phyloP scores from a whole-genome alignment of 768 basidiomycete species.

The Pseudohyphozyma bogoriensis region DNA sequence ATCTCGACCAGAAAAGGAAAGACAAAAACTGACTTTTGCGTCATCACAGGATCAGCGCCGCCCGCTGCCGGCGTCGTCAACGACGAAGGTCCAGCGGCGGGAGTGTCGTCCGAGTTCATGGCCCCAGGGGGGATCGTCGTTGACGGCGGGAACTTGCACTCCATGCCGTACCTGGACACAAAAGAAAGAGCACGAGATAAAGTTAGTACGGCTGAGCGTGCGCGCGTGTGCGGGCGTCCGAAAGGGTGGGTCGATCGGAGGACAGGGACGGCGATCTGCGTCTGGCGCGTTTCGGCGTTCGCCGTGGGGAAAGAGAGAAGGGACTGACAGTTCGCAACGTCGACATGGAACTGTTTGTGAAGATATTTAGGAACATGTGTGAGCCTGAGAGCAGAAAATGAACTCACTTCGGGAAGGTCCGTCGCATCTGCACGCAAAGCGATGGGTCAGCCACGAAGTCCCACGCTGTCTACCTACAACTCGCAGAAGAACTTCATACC shows the following conservation, averaged over 20 bases:
- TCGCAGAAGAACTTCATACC: neutral
- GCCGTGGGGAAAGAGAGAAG: no score
- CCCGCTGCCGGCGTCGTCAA: neutral
- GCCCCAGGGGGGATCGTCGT: conserved; percentile 2
- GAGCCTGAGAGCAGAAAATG: no score
- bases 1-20: no score
- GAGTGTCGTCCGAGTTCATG: neutral
- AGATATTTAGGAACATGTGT: neutral
- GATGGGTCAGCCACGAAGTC: neutral
- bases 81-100: neutral
- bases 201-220: neutral
- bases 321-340: conserved; percentile 19
- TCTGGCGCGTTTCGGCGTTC: no score
- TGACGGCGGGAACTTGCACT: conserved; percentile 26
- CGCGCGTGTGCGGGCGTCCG: no score
- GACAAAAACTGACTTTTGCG: conserved; percentile 7
- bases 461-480: neutral
- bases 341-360: conserved; percentile 20
- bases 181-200: no score
- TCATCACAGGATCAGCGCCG: neutral
- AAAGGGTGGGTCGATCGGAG: no score
- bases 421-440: neutral
- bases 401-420: neutral
- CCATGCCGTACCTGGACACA: conserved; percentile 18
- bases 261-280: neutral